Base-by-base conservation (phyloP, 192 early-diverging fungal species). In the Mortierella antarctica region DNA sequence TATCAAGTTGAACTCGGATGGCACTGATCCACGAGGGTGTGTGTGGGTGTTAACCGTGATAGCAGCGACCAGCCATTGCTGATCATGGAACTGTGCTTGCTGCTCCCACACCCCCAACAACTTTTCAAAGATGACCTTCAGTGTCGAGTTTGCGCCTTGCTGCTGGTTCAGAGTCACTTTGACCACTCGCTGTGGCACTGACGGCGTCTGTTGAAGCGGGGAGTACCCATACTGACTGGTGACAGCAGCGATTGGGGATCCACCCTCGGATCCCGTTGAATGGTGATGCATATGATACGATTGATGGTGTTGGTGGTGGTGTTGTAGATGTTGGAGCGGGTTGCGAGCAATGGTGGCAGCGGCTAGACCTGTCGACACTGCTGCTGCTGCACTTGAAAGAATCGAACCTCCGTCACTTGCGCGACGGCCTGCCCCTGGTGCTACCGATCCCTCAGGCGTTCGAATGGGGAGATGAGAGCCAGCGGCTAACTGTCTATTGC, bases 361-460 rank as follows among this genome's bases (percentile, higher is more conserved):
- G 6, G 67, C 66, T 6, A 71, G 41, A n/a, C 75, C 72, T n/a
- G 64, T 58, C 2, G 77, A 53, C 2, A 80, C 40, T 12, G 70
- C 77, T 9, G 70, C 77, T 18, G 77, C 77, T 10, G 77, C 70
- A n/a, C 53, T 68, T 5, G 70, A 80, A 1, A 80, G 60, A 47
- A 80, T 72, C 3, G 77, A 80, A 5, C 77, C 77, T 7, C 77
- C 77, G 42, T 80, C 77, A 52, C 77, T 80, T 21, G 77, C 77
- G 40, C 77, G 77, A 14, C 77, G 57, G 21, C 31, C 15, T 18
- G 60, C 40, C 4, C 67, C 69, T 1, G 62, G 68, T 7, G 20
- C 51, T 21, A n/a, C 41, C 6, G 50, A 15, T 31, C 57, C 62
- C n/a, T 48, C n/a, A 1, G 18, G 44, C n/a, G 11, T 23, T 15